Base-by-base conservation (phyloP, 202 grass and related monocot genomes). In the Schoenoplectus triqueter region DNA sequence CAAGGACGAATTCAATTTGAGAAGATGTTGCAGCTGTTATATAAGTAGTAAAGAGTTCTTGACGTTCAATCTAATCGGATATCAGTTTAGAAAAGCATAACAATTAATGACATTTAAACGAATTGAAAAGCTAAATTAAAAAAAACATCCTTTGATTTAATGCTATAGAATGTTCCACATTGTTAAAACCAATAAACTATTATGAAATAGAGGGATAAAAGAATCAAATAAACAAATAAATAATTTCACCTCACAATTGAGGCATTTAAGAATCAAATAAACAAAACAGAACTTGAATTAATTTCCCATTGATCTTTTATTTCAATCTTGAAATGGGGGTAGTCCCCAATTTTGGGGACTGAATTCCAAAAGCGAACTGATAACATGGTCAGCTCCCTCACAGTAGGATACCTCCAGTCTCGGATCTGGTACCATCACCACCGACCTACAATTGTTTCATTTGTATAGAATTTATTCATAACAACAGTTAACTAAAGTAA, bases 341-440 rank as follows among this genome's bases (percentile, higher is more conserved):
- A 90, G 67, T 55, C 86, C 89, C 89, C 89, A 90, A 54, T 87
- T 66, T 5, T 31, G 10, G 21, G 89, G 86, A 15, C 52, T 31
- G 57, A 90, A 90, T 73, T 90, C 77, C 61, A 83, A 42, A 1
- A 90, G 86, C 4, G 89, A 90, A 40, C 77, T 48, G 41, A 90
- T 79, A 63, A 87, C 89, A 61, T 85, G 89, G 39, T 90, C 89
- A 4, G 89, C 89, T 76, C 80, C 86, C 82, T 85, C 73, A 64
- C 81, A 77, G 74, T 85, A 69, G 2, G 82, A 87, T 51, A 62
- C 31, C 52, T 87, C 82, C 67, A 85, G 60, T 66, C 44, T 76
- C 10, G 82, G 85, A 87, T 87, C 88, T 61, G 88, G 88, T 50
- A 90, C 81, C 88, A 90, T 87, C 20, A 90, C 85, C 17, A 22